Base-by-base conservation (phyloP, 768 basidiomycete genomes). In the Mycena kentingensis region DNA sequence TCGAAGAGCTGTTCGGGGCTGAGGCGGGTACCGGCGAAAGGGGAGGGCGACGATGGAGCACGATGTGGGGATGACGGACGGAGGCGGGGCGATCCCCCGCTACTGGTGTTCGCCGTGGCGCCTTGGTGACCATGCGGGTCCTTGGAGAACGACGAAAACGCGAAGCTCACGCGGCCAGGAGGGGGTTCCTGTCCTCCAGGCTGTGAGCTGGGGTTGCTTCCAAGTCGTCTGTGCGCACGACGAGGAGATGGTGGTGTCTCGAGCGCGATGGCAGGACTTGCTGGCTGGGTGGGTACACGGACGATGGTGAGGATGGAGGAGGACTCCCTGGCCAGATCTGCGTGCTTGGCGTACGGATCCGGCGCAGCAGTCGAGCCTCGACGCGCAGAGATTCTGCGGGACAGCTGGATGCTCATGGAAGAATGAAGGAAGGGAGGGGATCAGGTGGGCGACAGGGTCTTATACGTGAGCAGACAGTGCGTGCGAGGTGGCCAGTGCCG, bases 241-340 rank as follows among this genome's bases (percentile, higher is more conserved):
- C 47, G 49, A 65, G 66, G 36, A 68, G 71, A 57, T 43, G 58
- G 60, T 58, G 66, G 39, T 44, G 36, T 44, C 49, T 63, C 54
- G 59, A 60, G 22, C 54, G 61, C 43, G 66, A 47, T 63, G 70
- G 47, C 36, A 54, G 72, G 63, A 55, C 66, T 63, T 42, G 67
- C 60, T 19, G 63, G 64, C 31, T 60, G 65, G 26, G 54, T 62
- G 56, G 63, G 68, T 46, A 90, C 83, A 49, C 86, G 85, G 22
- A 90, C 85, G 69, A 92, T 91, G 45, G 88, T 90, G 34, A 91
- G 74, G 3, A 73, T 82, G 67, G 80, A 84, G 22, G 81, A 83
- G 0, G 83, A 78, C 2, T 80, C 75, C 54, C 84, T 74, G 50
- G 73, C 71, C 34, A 83, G 59, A 11, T 71, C 64, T 18, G 78